A percentile compares a stretch with the other conserved stretches of the same genome.
Evolutionary conservation across 2,329 filamentous ascomycete species (phyloP).

Genomic region (Acrocalymma vagum): DNA sequence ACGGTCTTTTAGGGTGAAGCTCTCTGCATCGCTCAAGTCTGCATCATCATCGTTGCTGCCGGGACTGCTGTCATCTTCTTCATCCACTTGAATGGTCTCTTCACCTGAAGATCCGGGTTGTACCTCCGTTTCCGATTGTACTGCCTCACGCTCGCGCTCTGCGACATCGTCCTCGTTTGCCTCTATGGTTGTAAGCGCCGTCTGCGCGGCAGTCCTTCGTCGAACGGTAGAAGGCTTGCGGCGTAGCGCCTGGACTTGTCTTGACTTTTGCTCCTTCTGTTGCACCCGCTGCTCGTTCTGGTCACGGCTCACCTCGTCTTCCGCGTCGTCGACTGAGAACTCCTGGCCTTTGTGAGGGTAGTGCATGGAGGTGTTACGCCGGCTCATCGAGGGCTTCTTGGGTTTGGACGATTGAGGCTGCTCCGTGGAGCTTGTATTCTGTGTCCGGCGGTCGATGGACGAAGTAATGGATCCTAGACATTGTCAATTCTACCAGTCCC

Average conservation of each 20-base stretch:
- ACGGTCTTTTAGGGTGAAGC: slow-evolving; percentile 95
- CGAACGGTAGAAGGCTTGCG: slow-evolving; percentile 61
- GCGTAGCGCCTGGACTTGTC: slow-evolving; percentile 50
- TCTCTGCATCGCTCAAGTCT: slow-evolving; percentile 89
- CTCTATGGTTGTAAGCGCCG: slow-evolving; percentile 58
- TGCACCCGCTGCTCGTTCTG: slow-evolving; percentile 47
- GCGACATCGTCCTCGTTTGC: slow-evolving; percentile 56
- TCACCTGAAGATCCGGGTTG: slow-evolving; percentile 43
- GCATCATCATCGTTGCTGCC: slow-evolving; percentile 71
- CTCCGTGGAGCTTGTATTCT: slow-evolving; percentile 28
- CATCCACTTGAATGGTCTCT: slow-evolving; percentile 48
- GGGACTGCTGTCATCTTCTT: slow-evolving; percentile 56
- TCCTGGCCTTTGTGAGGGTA: slow-evolving; percentile 82
- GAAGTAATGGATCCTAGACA: slow-evolving; percentile 49
- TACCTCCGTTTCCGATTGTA: slow-evolving; percentile 31
- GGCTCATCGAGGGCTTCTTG: slow-evolving; percentile 76
- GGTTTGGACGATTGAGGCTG: slow-evolving; percentile 45
- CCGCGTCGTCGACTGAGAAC: slow-evolving; percentile 91
- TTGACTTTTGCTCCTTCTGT: slow-evolving; percentile 25
- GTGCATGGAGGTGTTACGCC: slow-evolving; percentile 77
- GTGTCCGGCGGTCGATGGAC: slow-evolving; percentile 38
- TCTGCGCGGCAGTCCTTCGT: slow-evolving; percentile 57
- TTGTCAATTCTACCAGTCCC: too few species aligned
- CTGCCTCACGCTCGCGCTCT: slow-evolving; percentile 41
- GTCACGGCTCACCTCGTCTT: slow-evolving; percentile 80